Conservation (phyloP, 73 alveolate genomes). For the Paramecium octaurelia region DNA sequence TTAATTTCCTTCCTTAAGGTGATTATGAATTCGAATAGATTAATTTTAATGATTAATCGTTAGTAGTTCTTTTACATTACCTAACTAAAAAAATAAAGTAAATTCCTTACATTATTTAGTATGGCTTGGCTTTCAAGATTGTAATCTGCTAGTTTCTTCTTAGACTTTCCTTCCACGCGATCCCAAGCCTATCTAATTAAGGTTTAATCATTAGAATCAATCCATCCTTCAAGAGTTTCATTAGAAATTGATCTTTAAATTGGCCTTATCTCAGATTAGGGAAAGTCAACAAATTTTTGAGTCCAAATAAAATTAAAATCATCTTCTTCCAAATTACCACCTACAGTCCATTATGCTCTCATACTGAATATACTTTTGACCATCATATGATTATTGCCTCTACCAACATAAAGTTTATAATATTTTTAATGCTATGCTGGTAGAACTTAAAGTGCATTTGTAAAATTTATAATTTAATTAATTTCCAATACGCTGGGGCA, state of each 20-base stretch:
- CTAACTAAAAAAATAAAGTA: neutral
- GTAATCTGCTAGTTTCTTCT: conserved; percentile 6
- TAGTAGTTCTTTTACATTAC: neutral
- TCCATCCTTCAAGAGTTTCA: neutral
- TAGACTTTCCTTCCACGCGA: conserved; percentile 19
- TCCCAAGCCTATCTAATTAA: conserved; percentile 34
- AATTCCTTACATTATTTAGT: neutral
- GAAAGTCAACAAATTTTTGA: neutral
- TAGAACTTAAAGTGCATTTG: neutral
- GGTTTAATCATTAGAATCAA: conserved; percentile 3
- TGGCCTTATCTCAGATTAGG: neutral
- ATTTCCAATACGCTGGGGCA: neutral
- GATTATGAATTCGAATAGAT: conserved; percentile 60
- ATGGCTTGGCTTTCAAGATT: neutral
- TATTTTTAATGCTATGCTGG: conserved; percentile 44
- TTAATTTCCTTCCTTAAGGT: conserved; percentile 73
- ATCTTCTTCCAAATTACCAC: conserved; percentile 10
- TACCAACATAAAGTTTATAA: conserved; percentile 29
- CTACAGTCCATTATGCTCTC: conserved; percentile 21
- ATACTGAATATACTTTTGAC: neutral
- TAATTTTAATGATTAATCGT: conserved; percentile 22
- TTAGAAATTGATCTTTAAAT: neutral
- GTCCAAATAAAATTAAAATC: conserved; percentile 46
- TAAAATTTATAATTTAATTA: neutral
- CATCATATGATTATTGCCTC: conserved; percentile 53